phyloP scores from a whole-genome alignment of 768 basidiomycete genomes.

The Tulasnella sp. region DNA sequence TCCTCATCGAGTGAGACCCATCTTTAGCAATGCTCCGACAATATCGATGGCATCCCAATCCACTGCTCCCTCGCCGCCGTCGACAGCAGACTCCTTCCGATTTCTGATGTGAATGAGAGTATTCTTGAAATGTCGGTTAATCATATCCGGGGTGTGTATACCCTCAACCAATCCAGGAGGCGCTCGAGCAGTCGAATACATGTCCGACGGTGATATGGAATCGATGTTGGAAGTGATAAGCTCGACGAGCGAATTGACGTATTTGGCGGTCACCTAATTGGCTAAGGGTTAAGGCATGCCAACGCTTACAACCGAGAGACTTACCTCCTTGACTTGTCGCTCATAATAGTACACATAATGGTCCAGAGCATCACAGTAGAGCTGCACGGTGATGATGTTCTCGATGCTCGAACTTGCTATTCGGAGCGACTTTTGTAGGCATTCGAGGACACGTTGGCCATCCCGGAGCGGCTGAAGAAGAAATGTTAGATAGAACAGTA shows the following conservation, averaged over 20 bases:
- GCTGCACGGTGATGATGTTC: slow-evolving; percentile 92
- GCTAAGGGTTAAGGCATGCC: neutral
- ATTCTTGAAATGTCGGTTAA: slow-evolving; percentile 88
- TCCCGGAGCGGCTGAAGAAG: slow-evolving; percentile 52
- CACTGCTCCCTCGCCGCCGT: slow-evolving; percentile 46
- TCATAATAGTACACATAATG: slow-evolving; percentile 96
- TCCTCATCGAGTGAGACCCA: slow-evolving; percentile 48
- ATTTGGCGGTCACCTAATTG: slow-evolving; percentile 82
- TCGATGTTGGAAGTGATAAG: slow-evolving; percentile 94
- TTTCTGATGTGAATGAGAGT: slow-evolving; percentile 77
- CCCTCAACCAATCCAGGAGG: slow-evolving; percentile 89
- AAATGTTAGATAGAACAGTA: neutral
- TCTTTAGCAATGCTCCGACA: slow-evolving; percentile 82
- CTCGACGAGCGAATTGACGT: slow-evolving; percentile 93
- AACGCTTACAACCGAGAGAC: slow-evolving; percentile 37
- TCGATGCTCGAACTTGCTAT: slow-evolving; percentile 97
- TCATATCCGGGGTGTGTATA: slow-evolving; percentile 90
- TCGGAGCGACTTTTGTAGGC: slow-evolving; percentile 91
- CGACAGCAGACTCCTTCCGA: slow-evolving; percentile 51
- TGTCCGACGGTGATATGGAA: slow-evolving; percentile 78
- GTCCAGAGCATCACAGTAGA: slow-evolving; percentile 95
- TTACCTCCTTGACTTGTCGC: slow-evolving; percentile 82
- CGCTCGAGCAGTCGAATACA: slow-evolving; percentile 83
- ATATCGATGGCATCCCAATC: slow-evolving; percentile 87
- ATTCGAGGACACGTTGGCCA: slow-evolving; percentile 95